Conservation (phyloP, 352 stramenopile genomes). For the Globisporangium orthogonon region DNA sequence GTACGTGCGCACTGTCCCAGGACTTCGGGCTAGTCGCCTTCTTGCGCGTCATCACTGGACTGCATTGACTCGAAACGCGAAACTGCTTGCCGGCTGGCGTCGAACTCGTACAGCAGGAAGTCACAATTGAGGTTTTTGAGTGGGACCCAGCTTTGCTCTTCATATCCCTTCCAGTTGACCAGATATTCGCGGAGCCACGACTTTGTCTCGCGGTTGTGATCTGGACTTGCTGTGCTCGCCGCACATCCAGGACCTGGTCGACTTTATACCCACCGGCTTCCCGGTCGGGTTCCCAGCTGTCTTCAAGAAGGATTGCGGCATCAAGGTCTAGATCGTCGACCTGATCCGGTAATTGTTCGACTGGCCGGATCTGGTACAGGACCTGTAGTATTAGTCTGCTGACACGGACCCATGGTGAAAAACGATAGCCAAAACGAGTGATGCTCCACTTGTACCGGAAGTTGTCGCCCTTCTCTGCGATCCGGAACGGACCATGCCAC, state of each 20-base stretch:
- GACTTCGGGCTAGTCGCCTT: too few species aligned
- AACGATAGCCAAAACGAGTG: not conserved
- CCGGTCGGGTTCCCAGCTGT: conserved; percentile 14
- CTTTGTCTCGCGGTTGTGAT: not conserved
- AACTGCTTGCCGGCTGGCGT: not conserved
- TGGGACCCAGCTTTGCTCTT: conserved; percentile 3
- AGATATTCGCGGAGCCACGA: too few species aligned
- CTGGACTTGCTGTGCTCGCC: not conserved
- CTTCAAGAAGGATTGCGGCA: conserved; percentile 15
- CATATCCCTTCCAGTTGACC: conserved; percentile 14
- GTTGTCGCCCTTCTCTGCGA: conserved; percentile 13
- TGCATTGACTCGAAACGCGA: not conserved
- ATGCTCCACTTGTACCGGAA: conserved; percentile 9
- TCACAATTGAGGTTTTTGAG: conserved; percentile 7
- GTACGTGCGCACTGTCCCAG: too few species aligned
- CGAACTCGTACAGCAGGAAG: conserved; percentile 5
- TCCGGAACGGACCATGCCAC: conserved; percentile 19
- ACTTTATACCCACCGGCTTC: conserved; percentile 18
- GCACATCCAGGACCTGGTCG: conserved; percentile 9
- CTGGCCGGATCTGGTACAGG: not conserved
- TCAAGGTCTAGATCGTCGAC: conserved; percentile 16
- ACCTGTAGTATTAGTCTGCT: conserved; percentile 8
- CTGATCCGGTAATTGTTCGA: not conserved
- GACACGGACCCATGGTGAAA: conserved; percentile 18
- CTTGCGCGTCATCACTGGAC: not conserved